Evolutionary conservation across 2,329 filamentous ascomycete genomes (phyloP), one percentile per base, ranked within the genome.

Genomic region (Zymoseptoria ardabiliae): DNA sequence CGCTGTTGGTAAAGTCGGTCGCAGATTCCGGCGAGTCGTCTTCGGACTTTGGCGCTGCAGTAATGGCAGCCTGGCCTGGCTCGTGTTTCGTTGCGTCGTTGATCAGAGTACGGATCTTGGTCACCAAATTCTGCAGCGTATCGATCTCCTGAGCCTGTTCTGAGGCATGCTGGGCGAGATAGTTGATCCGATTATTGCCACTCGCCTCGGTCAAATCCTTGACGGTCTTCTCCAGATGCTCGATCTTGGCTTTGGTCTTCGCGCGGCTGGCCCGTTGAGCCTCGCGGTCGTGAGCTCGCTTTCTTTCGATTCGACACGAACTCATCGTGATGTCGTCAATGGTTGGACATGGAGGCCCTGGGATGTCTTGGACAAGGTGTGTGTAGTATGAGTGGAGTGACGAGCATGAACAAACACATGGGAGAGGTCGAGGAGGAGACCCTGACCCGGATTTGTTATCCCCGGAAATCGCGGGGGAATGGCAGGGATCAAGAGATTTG

Each of bases 271-370:
- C 64, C 30, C 64, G 56, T 30, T 66, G 64, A 20, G 64, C 64
- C 50, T 66, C 64, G 50, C 64, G 54, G 55, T 66, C 64, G 41
- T 66, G 64, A 22, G 64, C 64, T 20, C 64, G 56, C 59, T 66
- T 66, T 21, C 64, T 52, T 54, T 66, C 64, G 76, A 61, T 64
- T 13, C 63, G 60, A 54, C 63, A 65, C 9, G 59, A 61, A 45
- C 54, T 62, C 54, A 63, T 61, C 17, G 63, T 56, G 48, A 52
- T 28, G n/a, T 22, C 28, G 22, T 45, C 35, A 45, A 13, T 45
- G 35, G 17, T 17, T 45, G 35, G 35, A n/a, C 35, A 45, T 45
- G 35, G 35, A 45, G n/a, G 35, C 4, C 13, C 35, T 17, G 35
- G 35, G 35, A 45, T 5, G 35, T 45, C 6, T 17, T 45, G 13